A percentile compares a stretch with the other conserved stretches of the same genome.
These are phyloP conservation scores for Mallotus nudiflorus DNA, from an alignment of 345 rosid genomes.

Conservation along the genomic window DNA sequence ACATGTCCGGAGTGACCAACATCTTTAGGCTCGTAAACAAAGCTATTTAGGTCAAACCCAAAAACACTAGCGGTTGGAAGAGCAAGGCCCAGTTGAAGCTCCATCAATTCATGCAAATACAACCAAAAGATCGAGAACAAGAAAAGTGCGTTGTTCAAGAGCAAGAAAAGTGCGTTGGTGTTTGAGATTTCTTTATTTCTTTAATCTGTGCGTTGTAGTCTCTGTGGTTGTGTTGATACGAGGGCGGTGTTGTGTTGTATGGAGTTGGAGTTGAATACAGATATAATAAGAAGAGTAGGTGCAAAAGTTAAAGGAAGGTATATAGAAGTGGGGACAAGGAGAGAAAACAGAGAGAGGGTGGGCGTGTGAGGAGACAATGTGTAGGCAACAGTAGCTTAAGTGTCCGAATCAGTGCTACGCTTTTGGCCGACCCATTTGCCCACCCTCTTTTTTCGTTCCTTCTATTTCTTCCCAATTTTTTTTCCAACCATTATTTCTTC, in stretches of 20 bases:
- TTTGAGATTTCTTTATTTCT: too few relatives aligned
- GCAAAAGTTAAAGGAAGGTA: not conserved
- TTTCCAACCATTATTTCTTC: too few relatives aligned
- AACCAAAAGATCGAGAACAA: not conserved
- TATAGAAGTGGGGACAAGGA: not conserved
- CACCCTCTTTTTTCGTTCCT: constrained; percentile 1
- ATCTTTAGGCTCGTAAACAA: constrained; percentile 7
- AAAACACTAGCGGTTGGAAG: constrained; percentile 25
- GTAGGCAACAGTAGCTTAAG: constrained; percentile 17
- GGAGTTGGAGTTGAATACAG: not conserved
- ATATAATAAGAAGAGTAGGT: not conserved
- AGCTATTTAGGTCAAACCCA: constrained; percentile 33
- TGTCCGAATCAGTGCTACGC: constrained; percentile 21
- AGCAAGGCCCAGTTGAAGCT: constrained; percentile 48
- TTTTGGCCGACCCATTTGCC: constrained; percentile 40
- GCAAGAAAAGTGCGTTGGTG: not conserved
- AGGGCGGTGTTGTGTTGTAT: not conserved
- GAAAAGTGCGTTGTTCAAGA: not conserved
- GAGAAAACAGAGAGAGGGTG: constrained; percentile 7
- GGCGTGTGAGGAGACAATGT: constrained; percentile 20
- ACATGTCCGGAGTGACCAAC: not conserved
- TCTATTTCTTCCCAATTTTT: not conserved
- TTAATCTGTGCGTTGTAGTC: not conserved
- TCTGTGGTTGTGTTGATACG: constrained; percentile 13
- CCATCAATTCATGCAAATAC: constrained; percentile 23